Evolutionary conservation across 148 eudicot genomes (phyloP).

Genomic region (Arctostaphylos glauca): DNA sequence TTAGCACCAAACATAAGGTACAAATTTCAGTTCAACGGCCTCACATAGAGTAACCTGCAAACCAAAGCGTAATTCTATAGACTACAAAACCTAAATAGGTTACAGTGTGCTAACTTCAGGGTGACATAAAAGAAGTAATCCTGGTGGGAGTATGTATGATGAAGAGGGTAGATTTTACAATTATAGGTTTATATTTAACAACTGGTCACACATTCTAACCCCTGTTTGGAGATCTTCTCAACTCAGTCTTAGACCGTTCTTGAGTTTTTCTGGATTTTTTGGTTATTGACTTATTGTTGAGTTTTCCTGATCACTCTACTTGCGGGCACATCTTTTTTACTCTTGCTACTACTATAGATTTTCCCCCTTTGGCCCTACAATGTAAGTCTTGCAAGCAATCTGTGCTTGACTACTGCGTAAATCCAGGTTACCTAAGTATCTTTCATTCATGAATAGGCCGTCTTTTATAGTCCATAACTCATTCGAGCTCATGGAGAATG

Average conservation of each 20-base stretch:
- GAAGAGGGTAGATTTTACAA: background rate
- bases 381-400: background rate
- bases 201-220: background rate
- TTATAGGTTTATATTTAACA: background rate
- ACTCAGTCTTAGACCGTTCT: background rate
- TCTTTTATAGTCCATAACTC: background rate
- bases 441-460: background rate
- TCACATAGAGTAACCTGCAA: background rate
- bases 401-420: background rate
- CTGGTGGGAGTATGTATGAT: background rate
- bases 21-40: background rate
- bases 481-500: conserved; percentile 10
- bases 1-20: background rate
- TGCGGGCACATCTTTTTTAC: background rate
- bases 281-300: background rate
- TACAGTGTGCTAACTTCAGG: background rate
- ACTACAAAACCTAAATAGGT: background rate
- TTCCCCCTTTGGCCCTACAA: background rate
- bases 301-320: background rate
- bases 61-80: background rate
- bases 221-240: background rate
- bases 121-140: background rate
- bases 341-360: background rate
- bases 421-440: background rate
- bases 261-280: background rate